phyloP scores from a whole-genome alignment of 1,139 yeast genomes.

The Kodamaea sp. region DNA sequence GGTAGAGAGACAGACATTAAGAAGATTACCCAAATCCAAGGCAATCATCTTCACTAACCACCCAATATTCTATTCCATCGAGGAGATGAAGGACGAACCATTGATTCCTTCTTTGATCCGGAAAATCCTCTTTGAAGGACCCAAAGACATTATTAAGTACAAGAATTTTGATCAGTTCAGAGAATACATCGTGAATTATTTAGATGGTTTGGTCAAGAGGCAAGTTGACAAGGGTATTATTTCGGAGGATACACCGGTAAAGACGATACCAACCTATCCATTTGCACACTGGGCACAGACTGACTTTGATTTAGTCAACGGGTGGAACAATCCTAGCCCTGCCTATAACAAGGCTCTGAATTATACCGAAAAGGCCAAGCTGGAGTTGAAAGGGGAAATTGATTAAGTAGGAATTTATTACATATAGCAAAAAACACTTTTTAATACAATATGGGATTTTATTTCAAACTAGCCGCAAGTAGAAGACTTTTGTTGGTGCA shows the following conservation, averaged over 20 bases:
- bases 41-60: conserved; percentile 63
- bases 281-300: conserved; percentile 53
- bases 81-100: conserved; percentile 80
- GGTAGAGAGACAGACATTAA: conserved; percentile 56
- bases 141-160: conserved; percentile 63
- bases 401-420: conserved; percentile 15
- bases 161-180: conserved; percentile 59
- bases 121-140: conserved; percentile 66
- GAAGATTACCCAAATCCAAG: conserved; percentile 48
- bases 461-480: no score
- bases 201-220: conserved; percentile 56
- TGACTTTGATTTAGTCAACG: conserved; percentile 37
- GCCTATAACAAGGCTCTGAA: conserved; percentile 23
- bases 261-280: conserved; percentile 64
- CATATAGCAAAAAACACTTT: no score
- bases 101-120: conserved; percentile 64
- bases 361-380: conserved; percentile 25
- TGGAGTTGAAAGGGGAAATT: conserved; percentile 18
- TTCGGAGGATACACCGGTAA: conserved; percentile 54
- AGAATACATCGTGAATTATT: conserved; percentile 58
- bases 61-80: conserved; percentile 67
- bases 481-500: no score
- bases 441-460: no score
- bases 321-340: conserved; percentile 48
- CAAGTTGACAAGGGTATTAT: conserved; percentile 61